phyloP scores from a whole-genome alignment of 2,329 filamentous ascomycete genomes.

The Chrysoporthe puriensis region DNA sequence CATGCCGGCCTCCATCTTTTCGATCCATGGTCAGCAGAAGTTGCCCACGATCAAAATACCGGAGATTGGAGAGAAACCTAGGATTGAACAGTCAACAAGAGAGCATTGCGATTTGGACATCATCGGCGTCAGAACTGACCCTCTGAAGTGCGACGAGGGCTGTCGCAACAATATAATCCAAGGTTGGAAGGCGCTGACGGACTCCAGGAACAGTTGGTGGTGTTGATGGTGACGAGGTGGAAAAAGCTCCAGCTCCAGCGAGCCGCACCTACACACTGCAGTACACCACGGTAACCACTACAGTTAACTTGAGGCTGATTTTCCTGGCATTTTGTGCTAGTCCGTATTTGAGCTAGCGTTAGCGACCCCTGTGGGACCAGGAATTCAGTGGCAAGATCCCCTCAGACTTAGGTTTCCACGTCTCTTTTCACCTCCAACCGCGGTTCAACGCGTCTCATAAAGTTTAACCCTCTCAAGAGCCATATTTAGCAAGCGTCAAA shows the following conservation, averaged over 20 bases:
- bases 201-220: not conserved
- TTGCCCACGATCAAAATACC: slow-evolving; percentile 29
- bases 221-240: not conserved
- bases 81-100: slow-evolving; percentile 65
- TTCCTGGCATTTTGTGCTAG: slow-evolving; percentile 37
- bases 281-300: slow-evolving; percentile 35
- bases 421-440: not conserved
- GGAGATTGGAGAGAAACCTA: slow-evolving; percentile 48
- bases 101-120: slow-evolving; percentile 80
- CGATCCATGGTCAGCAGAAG: slow-evolving; percentile 33
- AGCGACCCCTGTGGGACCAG: not conserved
- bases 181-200: not conserved
- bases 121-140: slow-evolving; percentile 1
- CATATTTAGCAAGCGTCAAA: not conserved
- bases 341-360: slow-evolving; percentile 33
- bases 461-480: not conserved
- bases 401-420: not conserved
- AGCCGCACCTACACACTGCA: slow-evolving; percentile 31
- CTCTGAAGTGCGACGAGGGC: slow-evolving; percentile 13
- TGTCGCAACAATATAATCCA: not conserved
- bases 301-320: slow-evolving; percentile 48
- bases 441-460: not conserved
- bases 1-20: slow-evolving; percentile 53
- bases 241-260: slow-evolving; percentile 5
- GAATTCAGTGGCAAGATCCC: not conserved